A percentile compares a stretch with the other conserved stretches of the same genome.
Evolutionary conservation across 179 eudicot genomes (phyloP).

Genomic region (Spergularia azorica): DNA sequence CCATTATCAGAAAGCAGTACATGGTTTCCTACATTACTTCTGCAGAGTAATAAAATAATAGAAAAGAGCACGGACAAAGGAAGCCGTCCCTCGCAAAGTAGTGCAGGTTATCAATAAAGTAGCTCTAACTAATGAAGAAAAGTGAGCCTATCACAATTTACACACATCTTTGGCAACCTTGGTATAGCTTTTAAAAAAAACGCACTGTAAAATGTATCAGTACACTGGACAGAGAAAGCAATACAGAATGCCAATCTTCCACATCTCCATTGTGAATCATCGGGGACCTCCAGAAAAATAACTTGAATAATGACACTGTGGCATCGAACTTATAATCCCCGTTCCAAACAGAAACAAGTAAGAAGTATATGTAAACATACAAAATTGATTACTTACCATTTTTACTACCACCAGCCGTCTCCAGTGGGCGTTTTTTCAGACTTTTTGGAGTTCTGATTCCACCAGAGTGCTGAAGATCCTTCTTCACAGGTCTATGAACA

Average conservation of each 20-base stretch:
- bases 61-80: not conserved
- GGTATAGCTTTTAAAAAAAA: not conserved
- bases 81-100: not conserved
- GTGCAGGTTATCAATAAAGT: constrained; percentile 1
- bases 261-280: not conserved
- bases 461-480: constrained; percentile 25
- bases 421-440: constrained; percentile 27
- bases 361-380: constrained; percentile 10
- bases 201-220: not conserved
- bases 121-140: not conserved
- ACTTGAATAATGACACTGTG: not conserved
- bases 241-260: not conserved
- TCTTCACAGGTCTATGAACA: constrained; percentile 26
- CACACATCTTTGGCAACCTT: not conserved
- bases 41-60: not conserved
- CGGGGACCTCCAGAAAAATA: not conserved
- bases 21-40: not conserved
- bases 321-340: not conserved
- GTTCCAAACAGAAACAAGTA: constrained; percentile 7
- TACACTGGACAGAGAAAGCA: not conserved
- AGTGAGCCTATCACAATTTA: not conserved
- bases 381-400: constrained; percentile 25
- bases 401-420: constrained; percentile 5
- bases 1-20: not conserved
- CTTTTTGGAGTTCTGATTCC: constrained; percentile 28